These are phyloP conservation scores for Linnemannia hyalina DNA, from an alignment of 192 early-diverging fungal species.

Conservation along the genomic window DNA sequence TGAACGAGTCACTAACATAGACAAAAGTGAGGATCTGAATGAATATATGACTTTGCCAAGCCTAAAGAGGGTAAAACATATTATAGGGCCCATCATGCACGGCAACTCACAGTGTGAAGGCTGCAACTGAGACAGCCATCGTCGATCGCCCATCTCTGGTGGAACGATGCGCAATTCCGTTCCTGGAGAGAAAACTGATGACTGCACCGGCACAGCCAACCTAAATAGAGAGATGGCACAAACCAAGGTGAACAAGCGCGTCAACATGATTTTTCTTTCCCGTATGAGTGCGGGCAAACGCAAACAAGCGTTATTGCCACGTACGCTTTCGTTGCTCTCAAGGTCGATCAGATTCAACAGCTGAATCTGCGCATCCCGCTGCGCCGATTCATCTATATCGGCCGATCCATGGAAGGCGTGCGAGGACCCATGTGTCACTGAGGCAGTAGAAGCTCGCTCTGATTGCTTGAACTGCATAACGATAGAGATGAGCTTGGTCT, in stretches of 20 bases:
- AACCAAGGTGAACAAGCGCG: not conserved
- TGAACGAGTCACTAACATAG: conserved; percentile 52
- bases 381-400: conserved; percentile 21
- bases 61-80: not conserved
- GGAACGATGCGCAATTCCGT: conserved; percentile 25
- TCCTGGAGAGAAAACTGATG: conserved; percentile 52
- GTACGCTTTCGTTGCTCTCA: conserved; percentile 56
- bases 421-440: not conserved
- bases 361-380: conserved; percentile 39
- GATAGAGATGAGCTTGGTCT: conserved; percentile 47
- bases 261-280: not conserved
- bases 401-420: not conserved
- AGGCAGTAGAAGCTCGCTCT: not conserved
- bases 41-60: not conserved
- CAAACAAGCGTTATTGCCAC: not conserved
- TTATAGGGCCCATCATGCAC: no score
- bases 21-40: not conserved
- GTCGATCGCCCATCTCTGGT: conserved; percentile 12
- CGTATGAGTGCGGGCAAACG: not conserved
- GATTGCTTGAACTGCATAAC: conserved; percentile 14
- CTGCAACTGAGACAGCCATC: conserved; percentile 30
- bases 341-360: conserved; percentile 55
- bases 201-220: conserved; percentile 62
- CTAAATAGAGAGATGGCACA: conserved; percentile 16
- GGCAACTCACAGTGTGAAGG: conserved; percentile 53